Evolutionary conservation across 2,329 filamentous ascomycete species (phyloP).

Genomic region (Bipolaris zeicola): DNA sequence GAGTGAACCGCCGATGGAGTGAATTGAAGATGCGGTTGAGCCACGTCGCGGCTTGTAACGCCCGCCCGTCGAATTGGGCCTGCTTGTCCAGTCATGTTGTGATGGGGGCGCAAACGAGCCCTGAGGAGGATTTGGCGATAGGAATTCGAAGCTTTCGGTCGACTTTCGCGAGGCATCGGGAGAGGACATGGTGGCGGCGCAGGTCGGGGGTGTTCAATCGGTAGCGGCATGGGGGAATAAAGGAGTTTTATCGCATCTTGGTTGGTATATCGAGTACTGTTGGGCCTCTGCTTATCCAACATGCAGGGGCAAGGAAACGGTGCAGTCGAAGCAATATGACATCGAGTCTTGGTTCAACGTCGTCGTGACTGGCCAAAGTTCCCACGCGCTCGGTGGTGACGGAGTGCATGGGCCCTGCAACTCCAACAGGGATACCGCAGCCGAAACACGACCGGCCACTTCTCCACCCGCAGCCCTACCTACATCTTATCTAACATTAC

Average conservation of each 20-base stretch:
- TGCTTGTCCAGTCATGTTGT: conserved; percentile 60
- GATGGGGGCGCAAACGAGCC: conserved; percentile 62
- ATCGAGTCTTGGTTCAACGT: conserved; percentile 7
- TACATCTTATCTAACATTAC: neutral
- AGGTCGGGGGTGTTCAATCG: conserved; percentile 33
- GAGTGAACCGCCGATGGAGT: conserved; percentile 82
- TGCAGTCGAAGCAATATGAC: neutral
- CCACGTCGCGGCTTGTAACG: conserved; percentile 68
- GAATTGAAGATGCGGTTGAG: conserved; percentile 85
- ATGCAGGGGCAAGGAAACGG: neutral
- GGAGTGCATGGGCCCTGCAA: conserved; percentile 14
- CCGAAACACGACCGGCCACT: conserved; percentile 11
- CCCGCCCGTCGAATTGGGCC: conserved; percentile 54
- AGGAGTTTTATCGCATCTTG: conserved; percentile 22
- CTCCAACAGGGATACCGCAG: conserved; percentile 10
- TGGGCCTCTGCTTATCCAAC: neutral
- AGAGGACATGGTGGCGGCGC: conserved; percentile 48
- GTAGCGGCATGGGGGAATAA: conserved; percentile 43
- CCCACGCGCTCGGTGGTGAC: conserved; percentile 17
- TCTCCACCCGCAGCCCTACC: conserved; percentile 7
- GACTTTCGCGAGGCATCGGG: conserved; percentile 52
- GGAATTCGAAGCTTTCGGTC: conserved; percentile 56
- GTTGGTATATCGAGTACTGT: neutral
- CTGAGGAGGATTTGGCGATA: conserved; percentile 50
- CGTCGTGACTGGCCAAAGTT: conserved; percentile 5